Percentiles rank a stretch among this genome's conserved stretches.
Evolutionary conservation across 2,329 filamentous ascomycete species (phyloP).

Genomic region (Aspergillus sp.): DNA sequence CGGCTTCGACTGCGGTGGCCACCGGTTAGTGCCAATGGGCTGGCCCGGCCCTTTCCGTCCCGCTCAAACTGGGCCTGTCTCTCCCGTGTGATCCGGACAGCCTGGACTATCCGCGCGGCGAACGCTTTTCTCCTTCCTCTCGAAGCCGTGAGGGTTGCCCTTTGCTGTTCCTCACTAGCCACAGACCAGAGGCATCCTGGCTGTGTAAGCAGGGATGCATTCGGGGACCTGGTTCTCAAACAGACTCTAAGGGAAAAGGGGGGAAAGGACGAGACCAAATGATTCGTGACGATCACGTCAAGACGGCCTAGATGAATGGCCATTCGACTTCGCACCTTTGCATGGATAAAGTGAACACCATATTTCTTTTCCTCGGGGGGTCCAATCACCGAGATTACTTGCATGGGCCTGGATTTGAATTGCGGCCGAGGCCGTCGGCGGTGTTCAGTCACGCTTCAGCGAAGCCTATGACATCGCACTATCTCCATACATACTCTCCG

Average conservation of each 20-base stretch:
- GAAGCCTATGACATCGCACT: constrained; percentile 5
- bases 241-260: constrained; percentile 5
- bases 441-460: constrained; percentile 6
- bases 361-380: constrained; percentile 12
- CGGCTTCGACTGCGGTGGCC: neutral
- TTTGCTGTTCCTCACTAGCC: neutral
- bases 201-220: constrained; percentile 1
- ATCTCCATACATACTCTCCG: neutral
- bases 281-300: constrained; percentile 25
- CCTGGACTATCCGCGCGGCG: neutral
- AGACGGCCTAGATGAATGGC: constrained; percentile 16
- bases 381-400: constrained; percentile 33
- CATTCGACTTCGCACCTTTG: constrained; percentile 23
- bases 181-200: constrained; percentile 1
- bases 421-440: constrained; percentile 20
- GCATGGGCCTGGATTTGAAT: constrained; percentile 24
- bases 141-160: neutral
- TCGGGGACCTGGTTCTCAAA: constrained; percentile 3
- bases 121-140: no score
- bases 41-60: constrained; percentile 39
- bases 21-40: constrained; percentile 8
- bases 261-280: constrained; percentile 8
- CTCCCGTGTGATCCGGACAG: constrained; percentile 6
- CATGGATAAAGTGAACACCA: constrained; percentile 20
- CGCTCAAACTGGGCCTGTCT: constrained; percentile 22